Conservation (phyloP, 352 stramenopile genomes). For the Phytophthora hibernalis region DNA sequence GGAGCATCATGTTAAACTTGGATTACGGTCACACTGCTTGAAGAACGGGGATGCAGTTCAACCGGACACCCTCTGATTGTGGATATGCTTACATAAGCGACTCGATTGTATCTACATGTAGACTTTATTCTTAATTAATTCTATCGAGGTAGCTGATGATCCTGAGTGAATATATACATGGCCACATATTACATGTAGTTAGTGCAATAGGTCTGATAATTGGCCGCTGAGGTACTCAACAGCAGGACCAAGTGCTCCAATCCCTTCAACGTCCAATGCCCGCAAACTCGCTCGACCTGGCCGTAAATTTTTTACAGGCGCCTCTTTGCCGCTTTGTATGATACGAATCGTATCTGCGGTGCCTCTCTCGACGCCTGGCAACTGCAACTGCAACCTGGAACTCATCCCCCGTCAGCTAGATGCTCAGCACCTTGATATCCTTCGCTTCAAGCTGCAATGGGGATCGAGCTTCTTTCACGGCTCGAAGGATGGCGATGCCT, state of each 20-base stretch:
- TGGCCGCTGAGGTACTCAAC: too few species aligned
- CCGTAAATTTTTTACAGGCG: too few species aligned
- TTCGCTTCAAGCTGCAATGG: conserved; percentile 27
- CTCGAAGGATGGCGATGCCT: conserved; percentile 35
- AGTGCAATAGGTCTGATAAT: not conserved
- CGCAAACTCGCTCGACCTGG: too few species aligned
- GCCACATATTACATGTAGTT: not conserved
- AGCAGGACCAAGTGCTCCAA: too few species aligned
- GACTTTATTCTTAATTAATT: not conserved
- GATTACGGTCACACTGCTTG: conserved; percentile 25
- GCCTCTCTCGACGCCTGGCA: not conserved
- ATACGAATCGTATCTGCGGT: too few species aligned
- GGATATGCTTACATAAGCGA: not conserved
- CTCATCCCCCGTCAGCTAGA: not conserved
- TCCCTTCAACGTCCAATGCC: too few species aligned
- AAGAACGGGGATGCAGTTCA: not conserved
- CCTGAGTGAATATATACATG: not conserved
- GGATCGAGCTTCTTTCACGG: conserved; percentile 24
- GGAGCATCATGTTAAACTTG: conserved; percentile 1
- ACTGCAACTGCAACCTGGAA: conserved; percentile 11
- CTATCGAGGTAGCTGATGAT: not conserved
- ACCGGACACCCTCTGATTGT: not conserved
- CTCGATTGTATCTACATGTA: too few species aligned
- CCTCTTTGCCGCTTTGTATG: too few species aligned
- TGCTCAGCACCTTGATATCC: conserved; percentile 27